Conservation (phyloP, 805 yeast species). For the Millerago galiae region DNA sequence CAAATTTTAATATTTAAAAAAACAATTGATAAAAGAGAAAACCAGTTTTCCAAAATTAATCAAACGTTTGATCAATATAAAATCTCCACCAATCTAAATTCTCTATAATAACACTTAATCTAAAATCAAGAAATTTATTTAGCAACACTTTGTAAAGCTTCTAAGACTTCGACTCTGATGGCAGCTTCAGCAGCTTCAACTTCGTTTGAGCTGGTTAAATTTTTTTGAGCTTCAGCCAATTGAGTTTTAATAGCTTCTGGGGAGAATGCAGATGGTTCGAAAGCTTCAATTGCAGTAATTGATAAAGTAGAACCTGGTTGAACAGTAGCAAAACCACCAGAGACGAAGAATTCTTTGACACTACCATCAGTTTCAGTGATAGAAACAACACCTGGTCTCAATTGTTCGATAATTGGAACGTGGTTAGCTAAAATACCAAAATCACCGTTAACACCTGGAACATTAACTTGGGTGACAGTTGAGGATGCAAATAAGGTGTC, state of each 20-base stretch:
- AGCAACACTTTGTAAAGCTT: slow-evolving; percentile 82
- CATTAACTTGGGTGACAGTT: slow-evolving; percentile 68
- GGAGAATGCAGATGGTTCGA: slow-evolving; percentile 82
- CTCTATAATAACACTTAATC: not conserved
- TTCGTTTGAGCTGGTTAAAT: slow-evolving; percentile 78
- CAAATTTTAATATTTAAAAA: not conserved
- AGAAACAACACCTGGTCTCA: slow-evolving; percentile 92
- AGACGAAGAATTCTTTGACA: slow-evolving; percentile 75
- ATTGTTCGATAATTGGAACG: slow-evolving; percentile 95
- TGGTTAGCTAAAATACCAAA: slow-evolving; percentile 96
- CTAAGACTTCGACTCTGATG: slow-evolving; percentile 93
- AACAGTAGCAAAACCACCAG: slow-evolving; percentile 96
- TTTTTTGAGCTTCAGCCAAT: slow-evolving; percentile 91
- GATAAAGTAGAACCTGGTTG: slow-evolving; percentile 89
- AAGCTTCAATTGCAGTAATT: slow-evolving; percentile 93
- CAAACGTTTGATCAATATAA: not conserved
- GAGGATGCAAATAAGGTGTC: slow-evolving; percentile 52
- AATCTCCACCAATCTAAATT: not conserved
- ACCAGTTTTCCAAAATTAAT: not conserved
- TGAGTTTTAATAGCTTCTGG: slow-evolving; percentile 70
- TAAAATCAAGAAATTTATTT: slow-evolving; percentile 35
- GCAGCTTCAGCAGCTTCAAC: slow-evolving; percentile 89
- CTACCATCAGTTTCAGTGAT: slow-evolving; percentile 72
- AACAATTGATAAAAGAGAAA: not conserved
- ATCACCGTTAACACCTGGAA: slow-evolving; percentile 93